Conservation (phyloP, 1,284 basidiomycete species). For the Tilletia caries region DNA sequence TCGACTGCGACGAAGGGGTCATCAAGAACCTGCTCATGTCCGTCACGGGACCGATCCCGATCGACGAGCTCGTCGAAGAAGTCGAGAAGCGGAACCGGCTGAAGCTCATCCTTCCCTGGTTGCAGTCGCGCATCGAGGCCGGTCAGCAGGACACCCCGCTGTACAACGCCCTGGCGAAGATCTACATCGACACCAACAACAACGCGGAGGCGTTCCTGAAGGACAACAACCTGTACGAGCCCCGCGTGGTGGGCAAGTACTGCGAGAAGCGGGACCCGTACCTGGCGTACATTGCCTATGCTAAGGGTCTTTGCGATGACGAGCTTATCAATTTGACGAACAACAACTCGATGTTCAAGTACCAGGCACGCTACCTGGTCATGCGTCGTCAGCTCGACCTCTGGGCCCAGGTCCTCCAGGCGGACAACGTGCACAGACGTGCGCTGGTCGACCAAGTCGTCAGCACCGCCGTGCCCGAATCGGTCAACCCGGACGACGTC, state of each 20-base stretch:
- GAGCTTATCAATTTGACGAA: slow-evolving; percentile 97
- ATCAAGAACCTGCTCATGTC: slow-evolving; percentile 91
- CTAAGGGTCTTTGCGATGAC: slow-evolving; percentile 98
- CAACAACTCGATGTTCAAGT: slow-evolving; percentile 99
- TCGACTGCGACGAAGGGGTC: slow-evolving; percentile 89
- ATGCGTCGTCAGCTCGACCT: slow-evolving; percentile 92
- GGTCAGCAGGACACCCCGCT: slow-evolving; percentile 89
- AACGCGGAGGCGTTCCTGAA: slow-evolving; percentile 97
- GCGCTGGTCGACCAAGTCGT: slow-evolving; percentile 87
- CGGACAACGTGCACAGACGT: slow-evolving; percentile 87
- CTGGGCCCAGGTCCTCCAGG: slow-evolving; percentile 89
- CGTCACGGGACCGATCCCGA: slow-evolving; percentile 94
- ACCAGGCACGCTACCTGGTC: slow-evolving; percentile 95
- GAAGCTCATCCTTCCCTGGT: slow-evolving; percentile 95
- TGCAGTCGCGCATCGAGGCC: slow-evolving; percentile 84
- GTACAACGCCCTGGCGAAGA: slow-evolving; percentile 97
- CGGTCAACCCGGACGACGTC: slow-evolving; percentile 96
- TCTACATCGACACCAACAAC: slow-evolving; percentile 97
- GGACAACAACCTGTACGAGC: slow-evolving; percentile 97
- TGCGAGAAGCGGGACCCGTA: slow-evolving; percentile 98
- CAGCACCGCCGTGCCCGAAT: slow-evolving; percentile 85
- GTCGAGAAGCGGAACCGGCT: slow-evolving; percentile 83
- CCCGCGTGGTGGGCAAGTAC: slow-evolving; percentile 95
- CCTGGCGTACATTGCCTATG: slow-evolving; percentile 97
- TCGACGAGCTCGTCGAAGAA: slow-evolving; percentile 72